Percentiles rank a stretch among this genome's conserved stretches.
phyloP scores from a whole-genome alignment of 805 yeast species.

The Allodekkera sacchari region DNA sequence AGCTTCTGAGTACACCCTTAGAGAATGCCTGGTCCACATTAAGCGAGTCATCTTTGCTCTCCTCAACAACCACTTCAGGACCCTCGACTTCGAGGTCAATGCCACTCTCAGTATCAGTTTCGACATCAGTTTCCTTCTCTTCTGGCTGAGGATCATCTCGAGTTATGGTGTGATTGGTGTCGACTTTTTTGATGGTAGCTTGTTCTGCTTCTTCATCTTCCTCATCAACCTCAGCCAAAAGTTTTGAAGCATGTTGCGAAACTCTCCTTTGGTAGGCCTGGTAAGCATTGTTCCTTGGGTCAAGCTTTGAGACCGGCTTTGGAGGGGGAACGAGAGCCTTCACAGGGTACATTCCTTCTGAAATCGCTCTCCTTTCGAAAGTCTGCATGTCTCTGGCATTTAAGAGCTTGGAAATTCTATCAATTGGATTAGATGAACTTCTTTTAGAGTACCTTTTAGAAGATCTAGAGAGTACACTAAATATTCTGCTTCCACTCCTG shows the following conservation, averaged over 20 bases:
- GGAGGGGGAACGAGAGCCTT: conserved; percentile 30
- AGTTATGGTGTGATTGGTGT: conserved; percentile 16
- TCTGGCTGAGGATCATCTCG: conserved; percentile 6
- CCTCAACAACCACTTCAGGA: conserved; percentile 30
- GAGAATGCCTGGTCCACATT: conserved; percentile 6
- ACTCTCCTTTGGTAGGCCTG: conserved; percentile 35
- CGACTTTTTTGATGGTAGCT: conserved; percentile 4
- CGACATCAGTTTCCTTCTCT: conserved; percentile 5
- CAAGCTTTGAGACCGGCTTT: conserved; percentile 48
- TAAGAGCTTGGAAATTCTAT: conserved; percentile 29
- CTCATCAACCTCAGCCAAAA: conserved; percentile 20
- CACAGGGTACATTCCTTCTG: conserved; percentile 22
- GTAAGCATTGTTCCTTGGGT: conserved; percentile 47
- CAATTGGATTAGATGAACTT: conserved; percentile 23
- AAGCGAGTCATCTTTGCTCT: conserved; percentile 23
- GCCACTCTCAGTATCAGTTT: conserved; percentile 11
- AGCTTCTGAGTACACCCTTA: conserved; percentile 2
- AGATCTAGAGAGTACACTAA: no score
- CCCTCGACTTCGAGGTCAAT: no score
- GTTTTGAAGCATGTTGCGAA: conserved; percentile 34
- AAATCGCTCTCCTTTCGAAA: conserved; percentile 37
- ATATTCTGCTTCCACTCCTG: neutral
- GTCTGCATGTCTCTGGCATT: conserved; percentile 37
- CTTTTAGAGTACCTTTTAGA: conserved; percentile 13
- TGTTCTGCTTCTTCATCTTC: conserved; percentile 11